Evolutionary conservation across 495 filamentous ascomycete species (phyloP).

Genomic region (Aspergillus egyptiacus): DNA sequence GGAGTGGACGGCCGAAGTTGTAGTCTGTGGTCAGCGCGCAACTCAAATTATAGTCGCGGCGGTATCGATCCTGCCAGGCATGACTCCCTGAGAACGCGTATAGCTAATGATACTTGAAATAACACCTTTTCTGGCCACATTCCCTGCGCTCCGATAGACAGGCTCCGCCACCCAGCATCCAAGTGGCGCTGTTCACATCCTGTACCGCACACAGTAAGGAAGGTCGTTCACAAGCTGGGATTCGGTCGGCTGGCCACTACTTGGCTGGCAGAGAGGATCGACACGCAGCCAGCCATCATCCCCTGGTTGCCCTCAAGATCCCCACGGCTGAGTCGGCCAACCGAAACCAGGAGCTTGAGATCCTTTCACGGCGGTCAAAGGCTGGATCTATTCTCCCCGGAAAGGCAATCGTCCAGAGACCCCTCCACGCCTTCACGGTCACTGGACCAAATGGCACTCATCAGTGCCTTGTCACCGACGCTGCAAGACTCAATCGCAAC

Average conservation of each 20-base stretch:
- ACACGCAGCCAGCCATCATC: background rate
- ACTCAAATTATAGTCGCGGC: too few relatives aligned
- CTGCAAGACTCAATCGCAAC: constrained; percentile 18
- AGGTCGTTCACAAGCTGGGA: constrained; percentile 22
- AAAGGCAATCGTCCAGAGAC: constrained; percentile 16
- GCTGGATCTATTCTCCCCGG: constrained; percentile 3
- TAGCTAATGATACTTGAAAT: too few relatives aligned
- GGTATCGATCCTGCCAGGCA: too few relatives aligned
- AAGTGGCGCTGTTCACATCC: too few relatives aligned
- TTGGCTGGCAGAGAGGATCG: constrained; percentile 22
- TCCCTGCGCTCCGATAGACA: too few relatives aligned
- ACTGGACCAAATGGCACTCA: constrained; percentile 39
- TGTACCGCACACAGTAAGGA: too few relatives aligned
- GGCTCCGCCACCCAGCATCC: too few relatives aligned
- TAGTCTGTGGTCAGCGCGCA: too few relatives aligned
- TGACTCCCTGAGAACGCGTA: too few relatives aligned
- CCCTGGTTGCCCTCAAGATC: constrained; percentile 26
- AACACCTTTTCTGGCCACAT: too few relatives aligned
- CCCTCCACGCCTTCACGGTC: constrained; percentile 32
- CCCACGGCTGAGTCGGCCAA: constrained; percentile 13
- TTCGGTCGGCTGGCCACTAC: constrained; percentile 22
- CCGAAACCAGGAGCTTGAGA: background rate
- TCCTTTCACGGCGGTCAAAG: constrained; percentile 8
- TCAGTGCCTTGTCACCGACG: constrained; percentile 31
- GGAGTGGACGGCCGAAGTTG: too few relatives aligned